Base-by-base conservation (phyloP, 2,329 filamentous ascomycete genomes). In the Epichloe sibirici region DNA sequence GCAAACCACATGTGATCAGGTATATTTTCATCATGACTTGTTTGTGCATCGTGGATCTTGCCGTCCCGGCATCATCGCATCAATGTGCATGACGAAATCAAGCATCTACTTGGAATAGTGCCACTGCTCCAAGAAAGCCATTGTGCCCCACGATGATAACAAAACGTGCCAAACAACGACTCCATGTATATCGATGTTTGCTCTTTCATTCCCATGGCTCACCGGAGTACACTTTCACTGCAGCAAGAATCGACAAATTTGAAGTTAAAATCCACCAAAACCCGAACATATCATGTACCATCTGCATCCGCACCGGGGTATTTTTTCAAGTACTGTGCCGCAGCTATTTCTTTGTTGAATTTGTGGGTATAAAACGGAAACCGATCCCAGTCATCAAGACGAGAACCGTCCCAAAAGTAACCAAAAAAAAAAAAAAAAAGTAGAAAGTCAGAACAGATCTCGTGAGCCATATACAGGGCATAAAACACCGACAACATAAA, bases 321-420 rank as follows among this genome's bases (percentile, higher is more conserved):
- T 68, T 64, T 65, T 57, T 55, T 60, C 39, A 45, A 31, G 25
- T 54, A 59, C 62, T 58, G 58, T 65, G 60, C 56, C 55, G 63
- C 57, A 59, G 59, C 57, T 61, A 61, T 59, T 34, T 45, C 39
- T 63, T 62, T 60, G 58, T 56, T 61, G 56, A 62, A 57, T 58
- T 59, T 58, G 57, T 62, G 66, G 65, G 66, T 68, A 66, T 68
- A 68, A 61, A 57, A 61, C 62, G 59, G 60, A 60, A 61, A 48
- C 34, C 25, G 57, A 60, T 61, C 59, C 63, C 63, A 63, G 56
- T 65, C 65, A 60, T 67, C 61, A 66, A 65, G 62, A 65, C 53
- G 39, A 59, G 60, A 56, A 60, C 57, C 58, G 59, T 53, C 48
- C 51, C 48, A 46, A 46, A 38, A 42, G 35, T 52, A 59, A 57